Evolutionary conservation across 495 filamentous ascomycete species (phyloP).

Genomic region (Apodospora peruviana): DNA sequence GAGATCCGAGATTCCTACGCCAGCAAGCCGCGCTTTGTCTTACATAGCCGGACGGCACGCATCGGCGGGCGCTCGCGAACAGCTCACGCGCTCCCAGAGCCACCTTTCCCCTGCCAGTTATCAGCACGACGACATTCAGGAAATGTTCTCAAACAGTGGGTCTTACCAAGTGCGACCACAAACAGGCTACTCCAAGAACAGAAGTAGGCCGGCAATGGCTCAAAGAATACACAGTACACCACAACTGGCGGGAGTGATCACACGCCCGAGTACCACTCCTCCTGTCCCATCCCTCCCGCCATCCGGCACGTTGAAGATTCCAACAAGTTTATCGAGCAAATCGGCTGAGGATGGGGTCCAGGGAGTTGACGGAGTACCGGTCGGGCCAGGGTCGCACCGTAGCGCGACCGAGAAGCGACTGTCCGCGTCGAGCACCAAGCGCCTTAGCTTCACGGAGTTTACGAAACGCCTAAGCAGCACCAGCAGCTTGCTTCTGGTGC

Average conservation of each 20-base stretch:
- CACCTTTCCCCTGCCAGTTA: slow-evolving; percentile 18
- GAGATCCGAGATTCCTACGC: slow-evolving; percentile 22
- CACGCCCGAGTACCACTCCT: slow-evolving; percentile 6
- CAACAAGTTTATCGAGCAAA: not conserved
- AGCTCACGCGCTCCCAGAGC: slow-evolving; percentile 9
- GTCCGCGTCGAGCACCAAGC: slow-evolving; percentile 40
- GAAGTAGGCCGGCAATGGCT: slow-evolving; percentile 29
- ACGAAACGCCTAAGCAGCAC: slow-evolving; percentile 48
- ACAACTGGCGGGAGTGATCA: slow-evolving; percentile 26
- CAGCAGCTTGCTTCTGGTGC: slow-evolving; percentile 47
- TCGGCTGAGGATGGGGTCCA: slow-evolving; percentile 10
- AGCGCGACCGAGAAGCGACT: slow-evolving; percentile 34
- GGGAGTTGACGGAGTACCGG: slow-evolving; percentile 14
- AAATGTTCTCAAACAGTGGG: slow-evolving; percentile 24
- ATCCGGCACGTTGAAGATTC: slow-evolving; percentile 4
- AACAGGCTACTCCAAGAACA: slow-evolving; percentile 36
- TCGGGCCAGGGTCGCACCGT: slow-evolving; percentile 13
- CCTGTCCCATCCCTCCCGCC: not conserved
- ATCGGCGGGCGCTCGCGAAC: slow-evolving; percentile 6
- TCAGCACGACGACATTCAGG: slow-evolving; percentile 29
- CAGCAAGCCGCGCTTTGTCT: slow-evolving; percentile 40
- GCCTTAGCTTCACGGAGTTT: slow-evolving; percentile 50
- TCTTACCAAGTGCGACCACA: slow-evolving; percentile 34
- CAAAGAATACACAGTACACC: slow-evolving; percentile 43
- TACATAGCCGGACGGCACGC: slow-evolving; percentile 42